Percentiles rank a stretch among this genome's conserved stretches.
Evolutionary conservation across 768 basidiomycete species (phyloP).

Genomic region (Amanita muscaria): DNA sequence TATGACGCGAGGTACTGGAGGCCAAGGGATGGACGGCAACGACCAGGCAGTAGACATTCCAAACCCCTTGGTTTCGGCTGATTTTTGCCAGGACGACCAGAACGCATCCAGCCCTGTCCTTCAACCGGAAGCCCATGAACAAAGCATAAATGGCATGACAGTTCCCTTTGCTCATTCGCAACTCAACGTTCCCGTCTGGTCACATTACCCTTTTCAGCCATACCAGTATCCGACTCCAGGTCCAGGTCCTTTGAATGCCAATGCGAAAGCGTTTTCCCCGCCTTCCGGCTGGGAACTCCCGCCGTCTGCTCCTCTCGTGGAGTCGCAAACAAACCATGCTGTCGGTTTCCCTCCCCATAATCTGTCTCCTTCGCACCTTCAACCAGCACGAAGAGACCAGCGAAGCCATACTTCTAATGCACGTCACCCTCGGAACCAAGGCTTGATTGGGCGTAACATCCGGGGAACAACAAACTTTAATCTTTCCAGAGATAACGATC

Average conservation of each 20-base stretch:
- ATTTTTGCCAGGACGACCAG: constrained; percentile 66
- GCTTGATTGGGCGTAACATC: constrained; percentile 18
- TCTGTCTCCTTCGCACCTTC: constrained; percentile 13
- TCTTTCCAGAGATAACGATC: constrained; percentile 14
- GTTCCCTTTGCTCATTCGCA: constrained; percentile 14
- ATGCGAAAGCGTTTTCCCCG: constrained; percentile 3
- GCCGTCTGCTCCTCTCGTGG: too few relatives aligned
- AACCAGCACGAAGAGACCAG: constrained; percentile 20
- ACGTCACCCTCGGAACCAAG: constrained; percentile 16
- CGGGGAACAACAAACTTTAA: constrained; percentile 16
- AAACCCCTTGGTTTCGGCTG: constrained; percentile 54
- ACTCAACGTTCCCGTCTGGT: constrained; percentile 16
- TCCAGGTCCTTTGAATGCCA: constrained; percentile 6
- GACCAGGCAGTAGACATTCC: constrained; percentile 27
- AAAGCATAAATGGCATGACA: constrained; percentile 49
- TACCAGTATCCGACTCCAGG: constrained; percentile 17
- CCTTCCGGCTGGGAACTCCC: too few relatives aligned
- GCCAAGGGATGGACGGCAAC: too few relatives aligned
- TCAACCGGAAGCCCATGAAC: constrained; percentile 58
- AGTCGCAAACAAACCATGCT: too few relatives aligned
- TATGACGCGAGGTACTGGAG: too few relatives aligned
- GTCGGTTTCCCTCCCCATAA: background rate
- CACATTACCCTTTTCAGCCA: constrained; percentile 22
- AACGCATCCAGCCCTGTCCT: constrained; percentile 65
- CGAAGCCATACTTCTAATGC: constrained; percentile 14